These are phyloP conservation scores for Cyamopsis tetragonoloba DNA, from an alignment of 306 rosid species.

Conservation along the genomic window DNA sequence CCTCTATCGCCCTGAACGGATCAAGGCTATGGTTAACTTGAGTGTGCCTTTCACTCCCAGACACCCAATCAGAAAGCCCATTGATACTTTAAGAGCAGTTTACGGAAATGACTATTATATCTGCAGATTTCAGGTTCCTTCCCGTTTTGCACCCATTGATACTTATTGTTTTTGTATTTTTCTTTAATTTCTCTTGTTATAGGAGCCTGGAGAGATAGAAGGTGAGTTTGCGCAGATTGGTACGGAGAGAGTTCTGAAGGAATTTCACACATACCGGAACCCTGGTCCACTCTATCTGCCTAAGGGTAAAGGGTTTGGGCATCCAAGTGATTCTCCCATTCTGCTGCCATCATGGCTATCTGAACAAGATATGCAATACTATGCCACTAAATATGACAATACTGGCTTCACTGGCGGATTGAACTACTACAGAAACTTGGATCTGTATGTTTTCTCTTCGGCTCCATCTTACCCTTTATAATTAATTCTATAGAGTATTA, in stretches of 20 bases:
- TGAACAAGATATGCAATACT: conserved; percentile 64
- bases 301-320: conserved; percentile 50
- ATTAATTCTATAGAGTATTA: too few species aligned
- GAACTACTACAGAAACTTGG: conserved; percentile 68
- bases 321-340: conserved; percentile 42
- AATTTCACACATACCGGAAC: conserved; percentile 47
- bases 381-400: conserved; percentile 46
- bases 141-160: too few species aligned
- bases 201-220: conserved; percentile 80
- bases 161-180: too few species aligned
- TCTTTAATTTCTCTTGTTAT: too few species aligned
- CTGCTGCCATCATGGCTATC: conserved; percentile 64
- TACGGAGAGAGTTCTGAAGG: conserved; percentile 54
- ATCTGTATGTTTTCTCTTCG: conserved; percentile 45
- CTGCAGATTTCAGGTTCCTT: conserved; percentile 67
- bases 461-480: neutral
- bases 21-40: conserved; percentile 59
- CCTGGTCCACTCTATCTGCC: conserved; percentile 63
- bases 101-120: conserved; percentile 66
- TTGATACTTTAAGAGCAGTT: conserved; percentile 36
- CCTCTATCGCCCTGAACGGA: conserved; percentile 57
- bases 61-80: conserved; percentile 49
- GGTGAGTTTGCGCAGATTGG: conserved; percentile 66
- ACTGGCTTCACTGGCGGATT: conserved; percentile 68
- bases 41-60: conserved; percentile 56